Base-by-base conservation (phyloP, 805 yeast species). In the Spathaspora passalidarum region DNA sequence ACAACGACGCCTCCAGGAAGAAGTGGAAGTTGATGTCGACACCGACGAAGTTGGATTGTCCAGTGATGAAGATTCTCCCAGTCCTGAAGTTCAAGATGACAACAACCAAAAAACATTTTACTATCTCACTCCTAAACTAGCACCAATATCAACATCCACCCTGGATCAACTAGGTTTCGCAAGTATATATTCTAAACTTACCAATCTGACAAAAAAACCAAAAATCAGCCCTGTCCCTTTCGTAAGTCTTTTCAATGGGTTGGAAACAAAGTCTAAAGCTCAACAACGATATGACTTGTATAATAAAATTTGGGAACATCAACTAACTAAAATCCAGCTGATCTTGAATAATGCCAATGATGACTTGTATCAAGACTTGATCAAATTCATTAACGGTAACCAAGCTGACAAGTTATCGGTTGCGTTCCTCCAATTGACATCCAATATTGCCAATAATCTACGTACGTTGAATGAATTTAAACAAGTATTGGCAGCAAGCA, bases 361-460 rank as follows among this genome's bases (percentile, higher is more conserved):
- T 32, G 58, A 56, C 1, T 53, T 70, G 37, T 72, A 64, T 44
- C 54, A 54, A 9, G 49, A 55, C 23, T 57, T 72, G 40, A 32
- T 54, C 20, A 45, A 43, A 29, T 70, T 63, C 43, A 52, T 67
- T 41, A 43, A 48, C 11, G 35, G 43, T 32, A 25, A 8, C 4
- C 25, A 38, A 2, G 14, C 18, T 8, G 17, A 38, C 7, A 62
- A 63, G 46, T 48, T 69, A 6, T 61, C 62, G 9, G 56, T 61
- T 8, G 75, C 69, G 2, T 68, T 63, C 44, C 54, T 72, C 16
- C 68, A 60, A 48, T 53, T 72, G 42, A 65, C 71, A 22, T 62
- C 75, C 13, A 70, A 72, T 50, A 65, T 65, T 9, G 73, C 75
- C 29, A 71, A 70, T 49, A 72, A 71, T 51, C 51, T 60, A 36